Base-by-base conservation (phyloP, 495 filamentous ascomycete genomes). In the Trichoderma parareesei region DNA sequence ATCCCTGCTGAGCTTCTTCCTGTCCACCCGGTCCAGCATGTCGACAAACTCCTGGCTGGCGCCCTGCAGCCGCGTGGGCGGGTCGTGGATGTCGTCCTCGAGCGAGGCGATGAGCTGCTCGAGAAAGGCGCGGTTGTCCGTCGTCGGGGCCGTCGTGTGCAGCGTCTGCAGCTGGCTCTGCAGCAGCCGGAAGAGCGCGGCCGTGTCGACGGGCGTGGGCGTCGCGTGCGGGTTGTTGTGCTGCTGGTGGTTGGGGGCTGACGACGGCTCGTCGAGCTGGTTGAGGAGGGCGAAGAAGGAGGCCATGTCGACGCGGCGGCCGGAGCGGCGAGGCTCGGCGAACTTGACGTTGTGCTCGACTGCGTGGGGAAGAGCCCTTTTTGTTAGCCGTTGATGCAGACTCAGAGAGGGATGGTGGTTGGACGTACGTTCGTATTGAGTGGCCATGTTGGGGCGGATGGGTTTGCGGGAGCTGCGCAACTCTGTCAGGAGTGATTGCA, bases 11-110 rank as follows among this genome's bases (percentile, higher is more conserved):
- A 97, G 75, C 14, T 74, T 72, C 74, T 85, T 84, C 69, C 87
- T 88, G 11, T 87, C 82, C 65, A 98, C 88, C 5, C 93, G 82
- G 43, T 98, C 94, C 61, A 97, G 82, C 64, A 75, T 72, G 76
- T 93, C 91, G 61, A 96, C 81, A 74, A 89, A 97, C 69, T 84
- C 84, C 73, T 97, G 88, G 67, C 82, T 82, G 14, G 94, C 90
- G 33, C 93, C 93, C 57, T 87, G 78, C 55, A 94, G 83, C 67
- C 85, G 81, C 11, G 73, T 76, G 0, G 90, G 90, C 53, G 90
- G 89, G 60, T 79, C 77, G 65, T 85, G 83, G 2, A 91, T 87
- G 68, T 85, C 82, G 1, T 69, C 67, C 65, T 91, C 77, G 59
- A 97, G 72, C 6, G 73, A 71, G 67, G 84, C 74, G 46, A 92